Conservation (phyloP, 306 rosid genomes). For the Vigna nakashimae region DNA sequence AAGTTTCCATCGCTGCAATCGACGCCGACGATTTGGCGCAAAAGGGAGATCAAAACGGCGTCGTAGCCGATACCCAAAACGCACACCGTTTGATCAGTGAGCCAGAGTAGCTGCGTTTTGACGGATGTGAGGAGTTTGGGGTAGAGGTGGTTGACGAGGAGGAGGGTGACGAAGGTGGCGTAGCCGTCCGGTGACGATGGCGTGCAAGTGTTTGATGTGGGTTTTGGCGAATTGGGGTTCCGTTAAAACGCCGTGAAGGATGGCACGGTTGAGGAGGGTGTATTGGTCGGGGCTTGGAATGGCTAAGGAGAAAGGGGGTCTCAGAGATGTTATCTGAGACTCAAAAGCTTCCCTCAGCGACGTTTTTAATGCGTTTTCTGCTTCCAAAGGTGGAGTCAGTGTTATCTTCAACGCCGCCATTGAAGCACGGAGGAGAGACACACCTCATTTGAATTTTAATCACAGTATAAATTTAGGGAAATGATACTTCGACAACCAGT, state of each 20-base stretch:
- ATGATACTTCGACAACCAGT: too few species aligned
- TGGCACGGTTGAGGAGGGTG: too few species aligned
- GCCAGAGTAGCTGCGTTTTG: conserved; percentile 66
- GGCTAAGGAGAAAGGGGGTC: too few species aligned
- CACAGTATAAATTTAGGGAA: too few species aligned
- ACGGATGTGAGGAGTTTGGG: conserved; percentile 58
- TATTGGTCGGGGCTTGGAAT: too few species aligned
- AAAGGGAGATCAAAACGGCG: conserved; percentile 58
- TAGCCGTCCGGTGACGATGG: conserved; percentile 80
- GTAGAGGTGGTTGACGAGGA: conserved; percentile 60
- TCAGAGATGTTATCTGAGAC: too few species aligned
- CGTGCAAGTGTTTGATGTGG: conserved; percentile 85
- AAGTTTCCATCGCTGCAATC: too few species aligned
- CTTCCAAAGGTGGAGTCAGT: too few species aligned
- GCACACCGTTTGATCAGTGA: conserved; percentile 56
- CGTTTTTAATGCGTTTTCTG: too few species aligned
- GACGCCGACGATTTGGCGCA: conserved; percentile 62
- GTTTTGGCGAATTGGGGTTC: conserved; percentile 56
- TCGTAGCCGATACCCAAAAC: conserved; percentile 63
- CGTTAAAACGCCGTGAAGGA: too few species aligned
- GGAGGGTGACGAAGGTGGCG: conserved; percentile 49
- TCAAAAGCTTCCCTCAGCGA: too few species aligned
- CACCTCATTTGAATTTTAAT: too few species aligned
- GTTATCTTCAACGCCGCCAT: conserved; percentile 44
- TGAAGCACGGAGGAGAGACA: not conserved